Conservation (phyloP, 306 rosid species). For the Carpinus fangiana region DNA sequence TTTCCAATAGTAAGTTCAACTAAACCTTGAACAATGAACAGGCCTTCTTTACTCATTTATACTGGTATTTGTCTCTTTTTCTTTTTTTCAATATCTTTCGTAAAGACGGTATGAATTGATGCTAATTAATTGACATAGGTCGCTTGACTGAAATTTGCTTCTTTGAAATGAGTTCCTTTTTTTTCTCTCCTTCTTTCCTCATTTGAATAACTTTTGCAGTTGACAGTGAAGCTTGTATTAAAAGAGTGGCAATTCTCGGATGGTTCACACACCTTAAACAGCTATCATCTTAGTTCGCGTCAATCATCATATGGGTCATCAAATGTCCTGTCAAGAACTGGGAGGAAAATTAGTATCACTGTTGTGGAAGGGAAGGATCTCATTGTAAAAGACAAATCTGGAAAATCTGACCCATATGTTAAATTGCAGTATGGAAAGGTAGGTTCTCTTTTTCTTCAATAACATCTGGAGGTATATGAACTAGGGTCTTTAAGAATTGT, state of each 20-base stretch:
- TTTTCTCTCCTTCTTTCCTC: conserved; percentile 19
- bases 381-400: conserved; percentile 62
- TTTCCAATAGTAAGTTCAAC: neutral
- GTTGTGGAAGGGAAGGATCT: conserved; percentile 83
- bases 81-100: neutral
- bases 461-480: conserved; percentile 7
- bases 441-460: conserved; percentile 21
- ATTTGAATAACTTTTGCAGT: conserved; percentile 44
- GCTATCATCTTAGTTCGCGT: conserved; percentile 37
- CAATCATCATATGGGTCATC: conserved; percentile 66
- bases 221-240: conserved; percentile 70
- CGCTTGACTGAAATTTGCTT: conserved; percentile 8
- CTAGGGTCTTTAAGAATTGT: conserved; percentile 6
- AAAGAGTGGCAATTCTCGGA: conserved; percentile 96
- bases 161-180: conserved; percentile 20
- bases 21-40: neutral
- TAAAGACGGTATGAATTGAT: neutral
- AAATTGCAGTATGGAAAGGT: conserved; percentile 95
- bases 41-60: neutral
- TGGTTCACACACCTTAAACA: conserved; percentile 71
- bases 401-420: conserved; percentile 67
- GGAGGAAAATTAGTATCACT: conserved; percentile 75
- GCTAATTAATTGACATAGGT: neutral
- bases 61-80: neutral
- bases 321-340: conserved; percentile 62